phyloP scores from a whole-genome alignment of 495 filamentous ascomycete genomes.

The Aspergillus affinis region DNA sequence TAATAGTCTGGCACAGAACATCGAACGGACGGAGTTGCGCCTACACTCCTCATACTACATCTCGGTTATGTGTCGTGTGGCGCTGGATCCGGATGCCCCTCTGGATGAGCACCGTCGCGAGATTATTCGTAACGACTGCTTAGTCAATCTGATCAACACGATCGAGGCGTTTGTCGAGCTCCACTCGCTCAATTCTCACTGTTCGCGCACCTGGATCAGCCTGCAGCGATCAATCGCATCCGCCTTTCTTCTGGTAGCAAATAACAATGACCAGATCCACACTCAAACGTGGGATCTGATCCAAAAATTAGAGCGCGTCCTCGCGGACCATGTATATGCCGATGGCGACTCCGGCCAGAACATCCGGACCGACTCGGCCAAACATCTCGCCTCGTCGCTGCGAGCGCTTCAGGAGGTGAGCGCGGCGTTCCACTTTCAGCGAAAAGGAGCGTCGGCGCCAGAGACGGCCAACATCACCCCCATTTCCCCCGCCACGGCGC shows the following conservation, averaged over 20 bases:
- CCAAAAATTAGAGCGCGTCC: conserved; percentile 37
- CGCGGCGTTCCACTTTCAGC: conserved; percentile 32
- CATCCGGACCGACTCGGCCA: conserved; percentile 39
- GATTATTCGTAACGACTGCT: conserved; percentile 45
- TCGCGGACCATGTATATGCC: conserved; percentile 43
- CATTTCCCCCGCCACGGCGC: conserved; percentile 20
- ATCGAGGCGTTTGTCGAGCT: conserved; percentile 48
- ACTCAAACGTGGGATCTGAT: conserved; percentile 39
- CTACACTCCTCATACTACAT: conserved; percentile 59
- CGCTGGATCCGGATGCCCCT: conserved; percentile 47
- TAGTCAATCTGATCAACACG: conserved; percentile 41
- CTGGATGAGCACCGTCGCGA: conserved; percentile 33
- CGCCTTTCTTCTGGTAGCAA: conserved; percentile 45
- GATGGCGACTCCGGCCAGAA: conserved; percentile 33
- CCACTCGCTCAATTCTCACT: conserved; percentile 40
- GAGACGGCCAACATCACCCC: conserved; percentile 1
- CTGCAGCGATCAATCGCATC: conserved; percentile 48
- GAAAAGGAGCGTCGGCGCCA: conserved; percentile 8
- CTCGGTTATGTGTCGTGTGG: conserved; percentile 57
- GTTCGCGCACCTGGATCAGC: conserved; percentile 50
- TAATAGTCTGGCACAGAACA: conserved; percentile 46
- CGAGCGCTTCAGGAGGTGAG: conserved; percentile 41
- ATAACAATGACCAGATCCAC: conserved; percentile 37
- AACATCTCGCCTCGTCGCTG: conserved; percentile 41
- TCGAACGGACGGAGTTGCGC: conserved; percentile 56